Base-by-base conservation (phyloP, 768 basidiomycete species). In the Boletellus ananiceps region DNA sequence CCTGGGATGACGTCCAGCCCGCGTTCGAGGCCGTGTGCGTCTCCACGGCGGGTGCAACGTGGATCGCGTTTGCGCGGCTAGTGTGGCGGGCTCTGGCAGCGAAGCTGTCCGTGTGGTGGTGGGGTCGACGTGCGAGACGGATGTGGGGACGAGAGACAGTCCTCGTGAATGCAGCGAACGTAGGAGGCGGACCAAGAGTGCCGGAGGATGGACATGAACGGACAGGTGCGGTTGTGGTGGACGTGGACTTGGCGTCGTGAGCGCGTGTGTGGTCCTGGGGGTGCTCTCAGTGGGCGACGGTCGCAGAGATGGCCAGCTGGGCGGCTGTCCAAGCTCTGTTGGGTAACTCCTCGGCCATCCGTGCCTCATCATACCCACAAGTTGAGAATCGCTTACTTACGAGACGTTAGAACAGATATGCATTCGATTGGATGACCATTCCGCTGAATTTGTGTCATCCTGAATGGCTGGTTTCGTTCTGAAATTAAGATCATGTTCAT, bases 161-260 rank as follows among this genome's bases (percentile, higher is more conserved):
- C 15, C 50, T 72, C 25, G 60, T 71, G 44, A 72, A 72, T 55
- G 65, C 64, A 13, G 63, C 69, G n/a, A 57, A 47, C 13, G 40
- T 53, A 27, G 40, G 61, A 2, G 58, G 71, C 15, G 63, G 49
- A 9, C 23, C 23, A 25, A 7, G 23, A 2, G 6, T 25, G 23
- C 64, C 56, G 23, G 38, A 58, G 8, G 54, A 48, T 46, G 63
- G 64, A 37, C 45, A 60, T 14, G 40, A 61, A 46, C 56, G 45
- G 23, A 53, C 48, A 38, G 66, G 60, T 31, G 67, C 64, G 13
- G 57, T 68, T 34, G 63, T 62, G 6, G 53, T 71, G 15, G 65
- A 71, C 31, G 4, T 54, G 19, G 34, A 27, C 35, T 44, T 44
- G 23, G 34, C 23, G 23, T 35, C n/a, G 11, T 35, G 34, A 44